A percentile compares a stretch with the other conserved stretches of the same genome.
Evolutionary conservation across 1,284 basidiomycete species (phyloP).

Genomic region (Puccinia coronata): DNA sequence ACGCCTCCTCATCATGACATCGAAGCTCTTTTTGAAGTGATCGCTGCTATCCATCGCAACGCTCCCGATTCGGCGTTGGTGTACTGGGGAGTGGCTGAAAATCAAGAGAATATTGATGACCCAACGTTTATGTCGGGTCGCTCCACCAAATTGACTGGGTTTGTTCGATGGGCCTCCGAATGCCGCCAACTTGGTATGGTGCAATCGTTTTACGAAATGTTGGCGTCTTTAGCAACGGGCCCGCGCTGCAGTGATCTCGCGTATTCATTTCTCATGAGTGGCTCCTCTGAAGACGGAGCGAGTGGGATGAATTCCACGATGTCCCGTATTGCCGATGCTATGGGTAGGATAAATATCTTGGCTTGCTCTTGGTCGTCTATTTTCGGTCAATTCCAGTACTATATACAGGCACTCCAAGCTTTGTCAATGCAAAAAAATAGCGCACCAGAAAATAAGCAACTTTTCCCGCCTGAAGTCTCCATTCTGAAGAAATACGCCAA

Average conservation of each 20-base stretch:
- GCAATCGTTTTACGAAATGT: conserved; percentile 81
- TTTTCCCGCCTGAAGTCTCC: conserved; percentile 29
- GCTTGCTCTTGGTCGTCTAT: conserved; percentile 50
- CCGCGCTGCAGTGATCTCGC: conserved; percentile 78
- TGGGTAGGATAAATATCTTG: conserved; percentile 39
- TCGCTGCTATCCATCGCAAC: conserved; percentile 75
- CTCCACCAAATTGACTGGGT: conserved; percentile 70
- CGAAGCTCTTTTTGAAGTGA: conserved; percentile 77
- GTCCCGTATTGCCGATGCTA: conserved; percentile 34
- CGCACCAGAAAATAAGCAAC: conserved; percentile 27
- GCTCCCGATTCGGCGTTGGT: conserved; percentile 75
- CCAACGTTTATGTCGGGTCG: conserved; percentile 53
- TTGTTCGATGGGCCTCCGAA: conserved; percentile 82
- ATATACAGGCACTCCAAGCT: conserved; percentile 39
- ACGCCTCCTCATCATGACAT: conserved; percentile 73
- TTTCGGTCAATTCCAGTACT: conserved; percentile 46
- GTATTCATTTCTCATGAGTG: conserved; percentile 71
- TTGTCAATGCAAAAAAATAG: conserved; percentile 36
- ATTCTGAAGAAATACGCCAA: conserved; percentile 57
- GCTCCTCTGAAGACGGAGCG: conserved; percentile 39
- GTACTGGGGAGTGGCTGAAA: conserved; percentile 73
- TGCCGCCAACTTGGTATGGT: conserved; percentile 71
- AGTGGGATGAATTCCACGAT: conserved; percentile 21
- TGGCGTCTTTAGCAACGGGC: conserved; percentile 79
- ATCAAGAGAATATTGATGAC: conserved; percentile 58